Conservation (phyloP, 352 stramenopile species). For the Globisporangium polare region DNA sequence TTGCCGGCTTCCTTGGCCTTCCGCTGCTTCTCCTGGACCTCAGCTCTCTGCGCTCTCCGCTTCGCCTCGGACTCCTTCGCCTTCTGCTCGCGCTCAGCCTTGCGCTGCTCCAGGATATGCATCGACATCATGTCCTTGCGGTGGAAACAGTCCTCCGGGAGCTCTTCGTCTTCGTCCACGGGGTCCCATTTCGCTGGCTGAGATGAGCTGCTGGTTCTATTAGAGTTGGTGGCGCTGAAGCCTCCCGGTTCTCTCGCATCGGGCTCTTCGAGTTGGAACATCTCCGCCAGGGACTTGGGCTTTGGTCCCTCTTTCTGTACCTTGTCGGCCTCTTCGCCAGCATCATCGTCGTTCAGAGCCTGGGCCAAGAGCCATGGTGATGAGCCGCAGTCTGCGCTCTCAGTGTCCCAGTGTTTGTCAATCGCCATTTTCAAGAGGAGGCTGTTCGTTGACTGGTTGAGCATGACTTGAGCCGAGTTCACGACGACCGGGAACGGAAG, state of each 20-base stretch:
- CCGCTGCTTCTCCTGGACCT: constrained; percentile 53
- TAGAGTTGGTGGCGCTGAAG: neutral
- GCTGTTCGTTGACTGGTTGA: constrained; percentile 30
- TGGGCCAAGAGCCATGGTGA: constrained; percentile 61
- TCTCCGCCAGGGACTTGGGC: constrained; percentile 56
- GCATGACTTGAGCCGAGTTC: constrained; percentile 26
- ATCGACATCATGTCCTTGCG: constrained; percentile 85
- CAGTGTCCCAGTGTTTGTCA: constrained; percentile 49
- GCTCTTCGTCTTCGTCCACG: constrained; percentile 69
- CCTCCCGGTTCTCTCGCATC: neutral
- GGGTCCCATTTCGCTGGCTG: constrained; percentile 40
- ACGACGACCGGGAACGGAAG: constrained; percentile 61
- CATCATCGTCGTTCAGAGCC: constrained; percentile 37
- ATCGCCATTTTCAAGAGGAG: constrained; percentile 37
- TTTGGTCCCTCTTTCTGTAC: constrained; percentile 4
- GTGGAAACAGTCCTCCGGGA: constrained; percentile 77
- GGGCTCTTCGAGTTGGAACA: constrained; percentile 55
- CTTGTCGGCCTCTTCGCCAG: neutral
- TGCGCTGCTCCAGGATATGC: constrained; percentile 77
- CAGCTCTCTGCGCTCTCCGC: constrained; percentile 30
- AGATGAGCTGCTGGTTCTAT: neutral
- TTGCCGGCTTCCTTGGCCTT: constrained; percentile 54
- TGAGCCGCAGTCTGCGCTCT: constrained; percentile 47
- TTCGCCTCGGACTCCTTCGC: constrained; percentile 52
- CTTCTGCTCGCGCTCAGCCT: constrained; percentile 56